These are phyloP conservation scores for Fomitopsis schrenkii DNA, from an alignment of 1,284 basidiomycete species.

Conservation along the genomic window DNA sequence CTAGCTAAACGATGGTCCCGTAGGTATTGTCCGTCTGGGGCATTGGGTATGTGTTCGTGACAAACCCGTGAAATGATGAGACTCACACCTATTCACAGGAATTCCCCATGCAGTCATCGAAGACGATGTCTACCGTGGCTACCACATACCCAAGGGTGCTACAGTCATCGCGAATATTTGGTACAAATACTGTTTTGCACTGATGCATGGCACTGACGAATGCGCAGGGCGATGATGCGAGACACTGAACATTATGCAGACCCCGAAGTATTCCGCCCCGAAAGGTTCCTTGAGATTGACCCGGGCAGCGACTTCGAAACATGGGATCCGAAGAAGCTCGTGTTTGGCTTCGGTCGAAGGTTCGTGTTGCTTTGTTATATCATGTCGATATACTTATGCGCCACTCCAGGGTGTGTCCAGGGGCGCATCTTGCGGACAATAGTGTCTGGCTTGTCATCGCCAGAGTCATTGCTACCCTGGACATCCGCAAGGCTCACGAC, in stretches of 20 bases:
- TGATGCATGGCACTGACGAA: not conserved
- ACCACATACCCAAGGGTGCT: not conserved
- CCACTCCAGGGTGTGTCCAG: constrained; percentile 19
- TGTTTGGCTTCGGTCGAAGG: constrained; percentile 36
- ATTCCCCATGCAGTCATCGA: not conserved
- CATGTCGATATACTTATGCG: not conserved
- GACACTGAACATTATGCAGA: constrained; percentile 22
- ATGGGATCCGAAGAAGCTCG: constrained; percentile 22
- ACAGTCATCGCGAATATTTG: constrained; percentile 42
- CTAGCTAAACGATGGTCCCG: too few species aligned
- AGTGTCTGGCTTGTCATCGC: constrained; percentile 21
- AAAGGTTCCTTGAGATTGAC: constrained; percentile 25
- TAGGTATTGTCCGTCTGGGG: not conserved
- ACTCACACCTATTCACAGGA: not conserved
- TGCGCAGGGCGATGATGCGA: constrained; percentile 28
- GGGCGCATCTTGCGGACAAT: constrained; percentile 21
- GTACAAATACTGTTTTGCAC: constrained; percentile 19
- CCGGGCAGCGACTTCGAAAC: constrained; percentile 11
- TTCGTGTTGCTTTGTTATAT: constrained; percentile 8
- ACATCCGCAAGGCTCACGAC: constrained; percentile 11
- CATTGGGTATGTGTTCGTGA: not conserved
- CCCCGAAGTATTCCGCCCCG: constrained; percentile 25
- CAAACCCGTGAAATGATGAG: too few species aligned
- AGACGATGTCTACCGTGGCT: constrained; percentile 1
- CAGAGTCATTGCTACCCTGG: constrained; percentile 11